Evolutionary conservation across 2,329 filamentous ascomycete genomes (phyloP), one percentile per base, ranked within the genome.

Genomic region (Sarocladium brachiariae): DNA sequence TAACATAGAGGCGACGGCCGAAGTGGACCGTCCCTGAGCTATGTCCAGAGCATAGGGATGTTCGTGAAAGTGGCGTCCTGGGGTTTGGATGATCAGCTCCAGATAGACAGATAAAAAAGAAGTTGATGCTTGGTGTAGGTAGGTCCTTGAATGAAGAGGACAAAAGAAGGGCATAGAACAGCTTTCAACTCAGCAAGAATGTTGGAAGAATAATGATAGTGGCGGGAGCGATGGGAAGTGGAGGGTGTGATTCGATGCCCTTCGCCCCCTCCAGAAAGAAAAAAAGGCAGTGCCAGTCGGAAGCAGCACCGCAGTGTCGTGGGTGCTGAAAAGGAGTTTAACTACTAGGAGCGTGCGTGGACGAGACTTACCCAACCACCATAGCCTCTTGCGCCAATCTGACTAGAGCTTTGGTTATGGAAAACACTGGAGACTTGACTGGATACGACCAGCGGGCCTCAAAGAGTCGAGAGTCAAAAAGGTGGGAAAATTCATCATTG

Each of bases 401-500:
- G 23, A 23, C 39, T 43, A 43, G 39, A 43, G 39, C 39, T 30
- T 43, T 43, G 39, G 39, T 6, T 24, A 23, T 43, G 39, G 39
- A 25, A 43, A 43, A 43, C 23, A 43, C 39, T 47, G 43, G 43
- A 47, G 27, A 19, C 24, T 16, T 13, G 43, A 47, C 24, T 47
- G 43, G 43, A 47, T 21, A 47, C 43, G 18, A 11, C 25, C 18
- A 31, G 43, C 33, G 25, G 11, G 43, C 43, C 19, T 18, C 27
- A 30, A 16, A 25, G n/a, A 14, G 13, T n/a, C n/a, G 16, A 21
- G 43, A 47, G 43, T 47, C 43, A 47, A 47, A 47, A 47, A 47
- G 43, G 43, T 47, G 43, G 43, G 43, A 47, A 47, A 47, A 47
- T 33, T 33, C 43, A 47, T 31, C 43, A 47, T 43, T 43, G 16